Conservation (phyloP, 164 flowering plant species). For the Magnolia kwangsiensis region DNA sequence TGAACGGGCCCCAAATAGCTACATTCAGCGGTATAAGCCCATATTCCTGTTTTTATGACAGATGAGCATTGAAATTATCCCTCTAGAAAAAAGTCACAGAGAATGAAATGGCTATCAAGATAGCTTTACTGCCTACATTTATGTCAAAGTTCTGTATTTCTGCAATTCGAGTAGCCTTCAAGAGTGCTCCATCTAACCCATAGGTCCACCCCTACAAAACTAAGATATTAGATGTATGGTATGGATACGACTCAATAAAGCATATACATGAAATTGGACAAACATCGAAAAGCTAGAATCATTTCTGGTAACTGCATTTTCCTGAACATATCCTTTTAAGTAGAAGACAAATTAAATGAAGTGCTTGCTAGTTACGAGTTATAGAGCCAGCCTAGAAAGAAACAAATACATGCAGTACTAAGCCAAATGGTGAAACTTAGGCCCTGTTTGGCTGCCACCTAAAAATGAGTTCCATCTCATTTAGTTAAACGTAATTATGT, state of each 20-base stretch:
- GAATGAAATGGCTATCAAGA: background rate
- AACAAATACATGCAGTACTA: too few species aligned
- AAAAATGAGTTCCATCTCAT: too few species aligned
- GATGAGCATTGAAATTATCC: slow-evolving; percentile 14
- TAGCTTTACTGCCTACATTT: slow-evolving; percentile 40
- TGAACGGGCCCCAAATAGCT: slow-evolving; percentile 83
- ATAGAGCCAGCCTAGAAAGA: too few species aligned
- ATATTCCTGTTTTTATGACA: slow-evolving; percentile 51
- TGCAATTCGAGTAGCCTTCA: slow-evolving; percentile 71
- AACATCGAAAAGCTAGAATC: background rate
- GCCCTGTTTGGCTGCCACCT: too few species aligned
- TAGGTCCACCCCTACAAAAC: slow-evolving; percentile 89
- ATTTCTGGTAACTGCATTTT: background rate
- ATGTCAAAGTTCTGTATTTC: slow-evolving; percentile 61
- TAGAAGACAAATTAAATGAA: background rate
- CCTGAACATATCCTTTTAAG: background rate
- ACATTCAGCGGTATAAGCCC: slow-evolving; percentile 72
- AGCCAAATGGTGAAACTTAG: too few species aligned
- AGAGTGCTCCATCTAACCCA: slow-evolving; percentile 76
- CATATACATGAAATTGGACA: background rate
- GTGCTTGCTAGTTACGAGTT: too few species aligned
- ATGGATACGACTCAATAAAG: background rate
- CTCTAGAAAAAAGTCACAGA: background rate
- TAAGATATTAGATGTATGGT: background rate
- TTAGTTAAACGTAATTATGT: too few species aligned